Base-by-base conservation (phyloP, 2,329 filamentous ascomycete species). In the Xylariaceae sp. region DNA sequence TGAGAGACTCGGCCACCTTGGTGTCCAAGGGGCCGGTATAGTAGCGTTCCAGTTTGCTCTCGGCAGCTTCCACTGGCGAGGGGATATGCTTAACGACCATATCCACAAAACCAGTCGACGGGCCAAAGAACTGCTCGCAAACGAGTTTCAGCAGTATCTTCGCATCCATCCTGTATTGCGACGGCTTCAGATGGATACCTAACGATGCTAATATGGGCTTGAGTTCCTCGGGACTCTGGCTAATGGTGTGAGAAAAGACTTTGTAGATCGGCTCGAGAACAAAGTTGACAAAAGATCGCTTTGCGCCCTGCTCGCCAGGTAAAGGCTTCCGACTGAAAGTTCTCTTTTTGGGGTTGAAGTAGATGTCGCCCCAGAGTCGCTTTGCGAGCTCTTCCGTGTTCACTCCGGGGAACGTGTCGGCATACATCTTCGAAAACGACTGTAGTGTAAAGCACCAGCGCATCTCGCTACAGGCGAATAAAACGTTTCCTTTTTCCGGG, bases 221-320 rank as follows among this genome's bases (percentile, higher is more conserved):
- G 61, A 99, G 78, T 67, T 96, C 89, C 57, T 90, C 87, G 0
- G 93, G 89, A 68, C 87, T 93, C 72, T 95, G 89, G 71, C 92
- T 95, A 70, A 99, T 90, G 3, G 92, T 95, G 73, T 97, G 91
- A 13, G 92, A 93, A 73, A 93, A 97, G 48, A 99, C 82, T 75
- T 99, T 99, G 82, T 99, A 99, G 66, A 99, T 92, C 15, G 94
- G 94, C 72, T 99, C 94, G 52, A 99, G 80, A 34, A 99, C 83
- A 73, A 97, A 99, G 74, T 96, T 88, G 58, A 97, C 89, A 72
- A 99, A 99, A 0, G 91, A 90, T 58, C 94, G 82, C 73, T 88
- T 90, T 4, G 92, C 86, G 10, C 83, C 80, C 64, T 93, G 87
- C 69, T 97, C 93, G 18, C 89, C 77, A 0, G 87, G 84, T 2